These are phyloP conservation scores for Amanita exitialis DNA, from an alignment of 768 basidiomycete species.

Conservation along the genomic window DNA sequence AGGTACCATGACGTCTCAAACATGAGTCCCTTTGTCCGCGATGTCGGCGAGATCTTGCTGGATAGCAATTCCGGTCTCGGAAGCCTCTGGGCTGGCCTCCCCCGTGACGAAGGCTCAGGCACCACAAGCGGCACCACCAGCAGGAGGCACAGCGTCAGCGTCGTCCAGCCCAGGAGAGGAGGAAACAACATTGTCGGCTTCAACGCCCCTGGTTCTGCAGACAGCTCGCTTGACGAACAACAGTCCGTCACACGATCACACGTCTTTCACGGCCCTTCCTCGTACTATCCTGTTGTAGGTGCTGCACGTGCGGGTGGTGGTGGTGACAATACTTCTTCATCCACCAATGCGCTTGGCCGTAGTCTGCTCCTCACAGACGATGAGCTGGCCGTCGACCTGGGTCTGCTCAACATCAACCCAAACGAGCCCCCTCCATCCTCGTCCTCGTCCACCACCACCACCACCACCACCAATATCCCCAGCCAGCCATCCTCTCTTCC, in stretches of 20 bases:
- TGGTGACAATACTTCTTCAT: neutral
- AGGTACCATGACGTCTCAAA: slow-evolving; percentile 53
- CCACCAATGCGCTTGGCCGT: slow-evolving; percentile 17
- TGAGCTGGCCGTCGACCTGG: slow-evolving; percentile 67
- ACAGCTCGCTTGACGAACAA: slow-evolving; percentile 25
- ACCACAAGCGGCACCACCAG: slow-evolving; percentile 65
- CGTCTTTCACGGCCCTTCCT: slow-evolving; percentile 6
- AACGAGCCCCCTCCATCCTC: slow-evolving; percentile 27
- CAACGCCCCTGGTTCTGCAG: slow-evolving; percentile 45
- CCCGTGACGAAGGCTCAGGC: slow-evolving; percentile 40
- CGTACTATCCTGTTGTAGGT: neutral
- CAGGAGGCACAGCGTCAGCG: slow-evolving; percentile 72
- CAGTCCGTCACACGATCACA: slow-evolving; percentile 10
- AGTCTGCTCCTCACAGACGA: slow-evolving; percentile 70
- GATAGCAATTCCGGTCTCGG: slow-evolving; percentile 67
- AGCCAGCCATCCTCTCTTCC: slow-evolving; percentile 71
- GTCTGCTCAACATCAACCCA: slow-evolving; percentile 45
- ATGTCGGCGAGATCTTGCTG: slow-evolving; percentile 67
- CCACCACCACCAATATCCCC: too few relatives aligned
- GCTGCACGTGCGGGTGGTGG: neutral
- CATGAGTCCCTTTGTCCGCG: slow-evolving; percentile 79
- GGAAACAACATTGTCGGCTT: slow-evolving; percentile 50
- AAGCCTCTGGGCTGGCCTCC: slow-evolving; percentile 70
- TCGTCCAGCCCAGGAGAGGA: slow-evolving; percentile 65
- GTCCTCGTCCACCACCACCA: slow-evolving; percentile 35